Conservation (phyloP, 805 yeast genomes). For the Metschnikowia anglica region DNA sequence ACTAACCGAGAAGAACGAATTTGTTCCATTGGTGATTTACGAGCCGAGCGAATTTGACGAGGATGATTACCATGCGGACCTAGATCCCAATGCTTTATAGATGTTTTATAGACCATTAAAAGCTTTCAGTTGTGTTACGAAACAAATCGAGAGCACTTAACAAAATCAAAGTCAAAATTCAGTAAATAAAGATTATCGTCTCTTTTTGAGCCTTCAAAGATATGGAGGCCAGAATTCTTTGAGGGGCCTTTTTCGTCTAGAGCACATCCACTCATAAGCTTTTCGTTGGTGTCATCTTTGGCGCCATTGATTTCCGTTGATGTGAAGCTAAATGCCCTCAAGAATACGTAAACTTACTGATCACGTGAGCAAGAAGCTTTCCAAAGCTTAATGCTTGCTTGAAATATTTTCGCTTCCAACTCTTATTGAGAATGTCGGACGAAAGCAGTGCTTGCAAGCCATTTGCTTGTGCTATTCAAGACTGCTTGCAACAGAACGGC, state of each 20-base stretch:
- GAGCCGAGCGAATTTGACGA: conserved; percentile 53
- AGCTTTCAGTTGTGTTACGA: neutral
- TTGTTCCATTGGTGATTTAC: conserved; percentile 42
- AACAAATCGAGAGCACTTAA: neutral
- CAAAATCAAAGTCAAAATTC: neutral
- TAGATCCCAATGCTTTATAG: conserved; percentile 35
- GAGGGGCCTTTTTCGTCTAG: too few species aligned
- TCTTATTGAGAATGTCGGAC: conserved; percentile 3
- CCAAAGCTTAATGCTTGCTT: neutral
- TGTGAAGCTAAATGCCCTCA: too few species aligned
- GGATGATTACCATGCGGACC: conserved; percentile 55
- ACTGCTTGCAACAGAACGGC: conserved; percentile 60
- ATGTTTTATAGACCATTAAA: too few species aligned
- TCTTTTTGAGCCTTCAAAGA: neutral
- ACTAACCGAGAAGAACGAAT: conserved; percentile 31
- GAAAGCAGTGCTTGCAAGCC: conserved; percentile 60
- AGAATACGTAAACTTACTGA: neutral
- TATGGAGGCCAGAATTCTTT: too few species aligned
- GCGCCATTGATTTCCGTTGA: too few species aligned
- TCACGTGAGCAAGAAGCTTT: neutral
- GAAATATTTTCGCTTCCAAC: neutral
- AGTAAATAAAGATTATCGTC: too few species aligned
- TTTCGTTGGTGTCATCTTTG: too few species aligned
- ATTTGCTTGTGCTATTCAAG: conserved; percentile 81
- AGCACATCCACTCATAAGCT: too few species aligned